These are phyloP conservation scores for Spencermartinsiella europaea DNA, from an alignment of 805 yeast genomes.

Conservation along the genomic window DNA sequence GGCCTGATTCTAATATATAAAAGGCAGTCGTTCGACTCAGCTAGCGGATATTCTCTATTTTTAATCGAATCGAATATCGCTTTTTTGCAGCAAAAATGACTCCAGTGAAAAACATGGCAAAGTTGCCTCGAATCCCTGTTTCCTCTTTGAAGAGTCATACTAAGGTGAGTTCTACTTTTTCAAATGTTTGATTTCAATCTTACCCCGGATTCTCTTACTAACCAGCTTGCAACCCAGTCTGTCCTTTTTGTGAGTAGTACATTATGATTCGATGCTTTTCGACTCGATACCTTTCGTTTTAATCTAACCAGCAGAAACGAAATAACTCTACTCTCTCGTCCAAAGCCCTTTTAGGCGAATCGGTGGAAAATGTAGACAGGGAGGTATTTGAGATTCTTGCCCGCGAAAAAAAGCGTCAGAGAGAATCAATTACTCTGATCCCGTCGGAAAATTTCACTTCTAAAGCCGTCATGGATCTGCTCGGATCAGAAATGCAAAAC, in stretches of 20 bases:
- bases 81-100: not conserved
- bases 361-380: constrained; percentile 49
- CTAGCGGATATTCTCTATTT: too few relatives aligned
- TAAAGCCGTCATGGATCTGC: constrained; percentile 85
- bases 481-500: constrained; percentile 96
- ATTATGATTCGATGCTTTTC: not conserved
- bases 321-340: not conserved
- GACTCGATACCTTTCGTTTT: too few relatives aligned
- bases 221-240: not conserved
- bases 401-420: constrained; percentile 79
- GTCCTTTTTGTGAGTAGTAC: not conserved
- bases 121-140: not conserved
- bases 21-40: too few relatives aligned
- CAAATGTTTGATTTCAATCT: too few relatives aligned
- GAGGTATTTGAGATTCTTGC: constrained; percentile 76
- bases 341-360: constrained; percentile 14
- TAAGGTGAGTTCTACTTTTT: not conserved
- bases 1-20: too few relatives aligned
- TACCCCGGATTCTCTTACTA: too few relatives aligned
- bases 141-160: not conserved
- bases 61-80: too few relatives aligned
- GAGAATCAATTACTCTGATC: constrained; percentile 84
- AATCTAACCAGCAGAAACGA: not conserved
- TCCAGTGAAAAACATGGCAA: not conserved
- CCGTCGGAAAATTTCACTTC: constrained; percentile 97